phyloP scores from a whole-genome alignment of 345 rosid genomes.

The Zanthoxylum bungeanum region DNA sequence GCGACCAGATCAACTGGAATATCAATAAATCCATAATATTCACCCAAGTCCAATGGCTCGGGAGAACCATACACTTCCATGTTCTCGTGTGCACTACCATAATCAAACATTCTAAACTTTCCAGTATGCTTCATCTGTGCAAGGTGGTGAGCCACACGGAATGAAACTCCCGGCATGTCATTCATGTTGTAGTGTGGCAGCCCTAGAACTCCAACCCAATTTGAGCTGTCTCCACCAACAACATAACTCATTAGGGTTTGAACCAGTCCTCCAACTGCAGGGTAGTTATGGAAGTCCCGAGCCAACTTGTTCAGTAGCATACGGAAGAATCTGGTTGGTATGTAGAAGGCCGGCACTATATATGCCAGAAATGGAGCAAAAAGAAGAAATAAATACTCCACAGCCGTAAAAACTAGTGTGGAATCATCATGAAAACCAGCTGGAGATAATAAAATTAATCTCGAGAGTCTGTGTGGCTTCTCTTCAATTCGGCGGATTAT shows the following conservation, averaged over 20 bases:
- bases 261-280: conserved; percentile 94
- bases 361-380: conserved; percentile 59
- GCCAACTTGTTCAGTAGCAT: conserved; percentile 93
- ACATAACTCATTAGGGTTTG: conserved; percentile 87
- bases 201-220: conserved; percentile 94
- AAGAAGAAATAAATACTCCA: conserved; percentile 52
- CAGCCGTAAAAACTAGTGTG: conserved; percentile 46
- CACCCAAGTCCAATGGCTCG: conserved; percentile 86
- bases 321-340: conserved; percentile 93
- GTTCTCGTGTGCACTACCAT: conserved; percentile 62
- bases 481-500: conserved; percentile 58
- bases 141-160: conserved; percentile 74
- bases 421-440: conserved; percentile 96
- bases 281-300: conserved; percentile 90
- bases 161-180: conserved; percentile 94
- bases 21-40: conserved; percentile 56
- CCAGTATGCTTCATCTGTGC: conserved; percentile 79
- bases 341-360: conserved; percentile 80
- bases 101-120: conserved; percentile 80
- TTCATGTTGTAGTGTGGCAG: conserved; percentile 96
- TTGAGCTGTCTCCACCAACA: conserved; percentile 95
- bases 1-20: conserved; percentile 85
- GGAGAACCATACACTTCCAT: conserved; percentile 68
- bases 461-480: conserved; percentile 84
- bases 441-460: conserved; percentile 78